Evolutionary conservation across 2,329 filamentous ascomycete genomes (phyloP), one percentile per base, ranked within the genome.

Genomic region (Penicillium sp.): DNA sequence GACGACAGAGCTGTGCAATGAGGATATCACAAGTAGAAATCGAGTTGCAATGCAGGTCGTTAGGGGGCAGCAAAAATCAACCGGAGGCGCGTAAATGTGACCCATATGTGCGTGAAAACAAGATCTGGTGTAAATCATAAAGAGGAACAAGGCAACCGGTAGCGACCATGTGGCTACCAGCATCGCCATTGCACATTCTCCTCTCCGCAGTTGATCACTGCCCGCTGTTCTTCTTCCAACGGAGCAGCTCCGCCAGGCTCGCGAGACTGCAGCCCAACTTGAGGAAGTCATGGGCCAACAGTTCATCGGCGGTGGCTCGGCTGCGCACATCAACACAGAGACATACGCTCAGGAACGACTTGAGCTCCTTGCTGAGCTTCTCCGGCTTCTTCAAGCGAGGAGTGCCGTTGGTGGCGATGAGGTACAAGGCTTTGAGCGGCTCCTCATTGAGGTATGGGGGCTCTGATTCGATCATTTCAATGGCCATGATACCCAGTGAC

Each of bases 391-490:
- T 98, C 56, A 98, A 80, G 50, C 89, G 83, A 19, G 93, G 93
- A 3, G 93, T 97, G 58, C 93, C 93, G 73, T 97, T 96, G 49
- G 93, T 98, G 42, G 93, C 93, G 67, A 98, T 98, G 54, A 98
- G 80, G 69, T 95, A 98, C 40, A 98, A 79, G 7, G 93, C 93
- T 77, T 97, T 97, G 49, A 98, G 80, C 0, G 93, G 93, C 71
- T 97, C 91, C 72, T 97, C 93, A 72, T 97, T 97, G 33, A 97
- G 81, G 69, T 98, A 98, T 0, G 93, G 93, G 6, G 93, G 93
- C 70, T 98, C 93, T 17, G 88, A 95, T 69, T 98, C 93, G 64
- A 97, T 97, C 93, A 98, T 96, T 72, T 98, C 93, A 64, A 98
- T 97, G 22, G 93, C 91, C 93, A 97, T 98, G 73, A 98, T 98